phyloP scores from a whole-genome alignment of 805 yeast genomes.

The Candida sphagnicola region DNA sequence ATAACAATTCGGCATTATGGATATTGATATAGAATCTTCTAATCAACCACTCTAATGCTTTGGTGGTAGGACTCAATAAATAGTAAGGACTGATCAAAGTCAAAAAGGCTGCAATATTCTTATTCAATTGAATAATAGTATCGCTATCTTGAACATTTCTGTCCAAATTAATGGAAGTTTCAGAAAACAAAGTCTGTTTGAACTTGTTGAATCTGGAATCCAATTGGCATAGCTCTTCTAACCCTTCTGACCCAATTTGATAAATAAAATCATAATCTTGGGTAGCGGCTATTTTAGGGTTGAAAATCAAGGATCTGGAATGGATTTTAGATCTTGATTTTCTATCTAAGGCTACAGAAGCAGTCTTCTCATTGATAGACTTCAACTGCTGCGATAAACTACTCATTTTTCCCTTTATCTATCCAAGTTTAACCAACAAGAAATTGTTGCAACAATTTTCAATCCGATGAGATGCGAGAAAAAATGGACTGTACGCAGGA shows the following conservation, averaged over 20 bases:
- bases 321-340: constrained; percentile 84
- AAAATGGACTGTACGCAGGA: neutral
- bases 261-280: constrained; percentile 87
- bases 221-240: constrained; percentile 63
- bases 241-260: constrained; percentile 68
- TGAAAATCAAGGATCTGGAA: constrained; percentile 82
- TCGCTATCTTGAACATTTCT: constrained; percentile 79
- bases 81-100: constrained; percentile 73
- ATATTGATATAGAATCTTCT: constrained; percentile 85
- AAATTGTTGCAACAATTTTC: neutral
- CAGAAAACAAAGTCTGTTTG: constrained; percentile 72
- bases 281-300: constrained; percentile 82
- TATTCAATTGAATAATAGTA: constrained; percentile 67
- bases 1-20: constrained; percentile 67
- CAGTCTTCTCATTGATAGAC: constrained; percentile 57
- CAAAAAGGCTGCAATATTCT: constrained; percentile 71
- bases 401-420: constrained; percentile 22
- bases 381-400: constrained; percentile 82
- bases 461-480: neutral
- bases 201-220: constrained; percentile 77
- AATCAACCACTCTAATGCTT: constrained; percentile 91
- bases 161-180: constrained; percentile 73
- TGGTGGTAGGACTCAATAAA: constrained; percentile 68
- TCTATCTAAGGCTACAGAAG: constrained; percentile 78
- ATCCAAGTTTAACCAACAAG: neutral